Base-by-base conservation (phyloP, 139 green algal genomes). In the Spirogloea muscicola region DNA sequence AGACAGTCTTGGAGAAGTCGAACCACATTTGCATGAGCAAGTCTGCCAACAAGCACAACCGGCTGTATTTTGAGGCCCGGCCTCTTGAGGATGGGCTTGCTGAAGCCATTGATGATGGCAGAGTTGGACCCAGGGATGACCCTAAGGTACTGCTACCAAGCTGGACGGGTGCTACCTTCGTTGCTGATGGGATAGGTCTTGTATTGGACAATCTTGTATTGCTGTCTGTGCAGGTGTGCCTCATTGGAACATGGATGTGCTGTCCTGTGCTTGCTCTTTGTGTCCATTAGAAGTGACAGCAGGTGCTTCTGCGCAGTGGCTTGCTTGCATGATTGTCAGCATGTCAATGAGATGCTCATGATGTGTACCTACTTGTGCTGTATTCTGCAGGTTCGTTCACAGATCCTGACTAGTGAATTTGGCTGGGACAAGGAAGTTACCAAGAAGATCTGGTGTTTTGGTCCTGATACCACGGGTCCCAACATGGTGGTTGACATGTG, bases 371-470 rank as follows among this genome's bases (percentile, higher is more conserved):
- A n/a, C n/a, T n/a, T n/a, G n/a, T n/a, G n/a, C n/a, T n/a, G n/a
- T n/a, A n/a, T n/a, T n/a, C n/a, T n/a, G n/a, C n/a, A n/a, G n/a
- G n/a, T n/a, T n/a, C n/a, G n/a, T n/a, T n/a, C n/a, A n/a, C n/a
- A n/a, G n/a, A 87, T 90, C 73, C 88, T 99, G 63, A 85, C 82
- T 1, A 91, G 96, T 73, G 90, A 97, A 63, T 99, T 92, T 72
- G 92, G 90, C 82, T 99, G 94, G 94, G 94, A 99, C 89, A 99
- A 98, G 90, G 94, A 99, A 39, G 65, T 96, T 52, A 87, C 93
- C 80, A 97, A 95, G 90, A 99, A 99, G 93, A 99, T 99, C 86
- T 99, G 94, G 94, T 94, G 88, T 86, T 99, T 99, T 74, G 94
- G 94, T 70, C 94, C 94, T 60, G 94, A 99, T 87, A 99, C 94